These are phyloP conservation scores for Acanthamoeba royreba DNA, from an alignment of 208 protist genomes.

Conservation along the genomic window DNA sequence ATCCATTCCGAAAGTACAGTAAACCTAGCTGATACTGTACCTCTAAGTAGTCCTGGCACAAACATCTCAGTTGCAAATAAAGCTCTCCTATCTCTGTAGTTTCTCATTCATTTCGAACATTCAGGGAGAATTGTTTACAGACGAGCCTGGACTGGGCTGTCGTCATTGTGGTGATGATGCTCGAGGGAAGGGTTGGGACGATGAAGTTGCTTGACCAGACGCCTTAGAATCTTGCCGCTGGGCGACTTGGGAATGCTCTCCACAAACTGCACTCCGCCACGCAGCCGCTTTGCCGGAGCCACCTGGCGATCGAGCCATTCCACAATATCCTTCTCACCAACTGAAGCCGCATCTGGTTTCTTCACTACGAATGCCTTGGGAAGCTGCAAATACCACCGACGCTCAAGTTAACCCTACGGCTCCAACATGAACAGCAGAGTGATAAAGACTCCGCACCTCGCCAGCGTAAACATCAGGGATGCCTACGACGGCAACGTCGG, in stretches of 20 bases:
- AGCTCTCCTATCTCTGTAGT: too few species aligned
- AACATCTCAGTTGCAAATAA: too few species aligned
- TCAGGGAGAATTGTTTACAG: too few species aligned
- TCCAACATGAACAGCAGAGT: too few species aligned
- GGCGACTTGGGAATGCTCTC: conserved; percentile 76
- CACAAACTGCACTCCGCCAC: conserved; percentile 80
- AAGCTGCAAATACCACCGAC: conserved; percentile 72
- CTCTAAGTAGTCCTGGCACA: too few species aligned
- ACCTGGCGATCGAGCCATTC: conserved; percentile 66
- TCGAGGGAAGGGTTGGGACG: neutral
- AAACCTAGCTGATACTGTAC: too few species aligned
- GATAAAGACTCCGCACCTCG: too few species aligned
- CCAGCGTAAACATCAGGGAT: conserved; percentile 66
- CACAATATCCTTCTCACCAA: conserved; percentile 51
- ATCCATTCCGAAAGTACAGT: too few species aligned
- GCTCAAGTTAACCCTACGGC: too few species aligned
- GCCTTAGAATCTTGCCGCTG: conserved; percentile 83
- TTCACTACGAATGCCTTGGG: conserved; percentile 81
- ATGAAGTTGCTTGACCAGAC: conserved; percentile 51
- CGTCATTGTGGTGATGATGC: neutral
- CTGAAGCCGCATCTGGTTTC: conserved; percentile 43
- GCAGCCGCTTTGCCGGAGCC: conserved; percentile 80
- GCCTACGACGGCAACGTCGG: conserved; percentile 80
- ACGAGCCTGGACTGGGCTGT: too few species aligned
- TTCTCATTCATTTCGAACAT: too few species aligned